Evolutionary conservation across 2,329 filamentous ascomycete species (phyloP).

Genomic region (Aureobasidium melanogenum): DNA sequence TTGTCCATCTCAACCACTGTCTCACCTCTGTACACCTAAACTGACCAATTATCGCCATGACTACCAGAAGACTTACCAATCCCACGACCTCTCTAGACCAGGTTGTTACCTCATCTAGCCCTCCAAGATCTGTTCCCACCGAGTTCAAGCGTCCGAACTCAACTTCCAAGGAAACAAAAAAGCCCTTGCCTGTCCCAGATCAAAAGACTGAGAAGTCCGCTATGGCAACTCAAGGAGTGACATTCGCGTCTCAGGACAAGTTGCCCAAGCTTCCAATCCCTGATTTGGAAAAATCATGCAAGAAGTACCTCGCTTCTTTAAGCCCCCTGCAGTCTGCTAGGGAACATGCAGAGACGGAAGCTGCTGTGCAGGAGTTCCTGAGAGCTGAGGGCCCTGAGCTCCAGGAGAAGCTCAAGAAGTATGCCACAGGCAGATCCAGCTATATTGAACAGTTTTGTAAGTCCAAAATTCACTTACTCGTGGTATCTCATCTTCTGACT

Average conservation of each 20-base stretch:
- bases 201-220: conserved; percentile 40
- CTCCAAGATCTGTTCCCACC: conserved; percentile 31
- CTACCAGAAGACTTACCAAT: conserved; percentile 61
- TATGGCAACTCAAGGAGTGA: conserved; percentile 58
- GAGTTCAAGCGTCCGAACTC: conserved; percentile 36
- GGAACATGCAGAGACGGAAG: conserved; percentile 74
- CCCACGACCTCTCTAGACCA: conserved; percentile 62
- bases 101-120: conserved; percentile 44
- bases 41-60: conserved; percentile 41
- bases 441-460: conserved; percentile 98
- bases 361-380: conserved; percentile 76
- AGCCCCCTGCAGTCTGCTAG: conserved; percentile 70
- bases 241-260: conserved; percentile 80
- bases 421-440: conserved; percentile 82
- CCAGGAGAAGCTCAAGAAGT: conserved; percentile 82
- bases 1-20: conserved; percentile 73
- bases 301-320: conserved; percentile 70
- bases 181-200: conserved; percentile 39
- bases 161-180: conserved; percentile 45
- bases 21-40: conserved; percentile 64
- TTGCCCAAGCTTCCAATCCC: conserved; percentile 90
- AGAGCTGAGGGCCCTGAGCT: conserved; percentile 71
- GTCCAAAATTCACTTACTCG: conserved; percentile 23
- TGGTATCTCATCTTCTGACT: background rate
- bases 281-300: conserved; percentile 67